Evolutionary conservation across 345 rosid genomes (phyloP).

Genomic region (Euclidium syriacum): DNA sequence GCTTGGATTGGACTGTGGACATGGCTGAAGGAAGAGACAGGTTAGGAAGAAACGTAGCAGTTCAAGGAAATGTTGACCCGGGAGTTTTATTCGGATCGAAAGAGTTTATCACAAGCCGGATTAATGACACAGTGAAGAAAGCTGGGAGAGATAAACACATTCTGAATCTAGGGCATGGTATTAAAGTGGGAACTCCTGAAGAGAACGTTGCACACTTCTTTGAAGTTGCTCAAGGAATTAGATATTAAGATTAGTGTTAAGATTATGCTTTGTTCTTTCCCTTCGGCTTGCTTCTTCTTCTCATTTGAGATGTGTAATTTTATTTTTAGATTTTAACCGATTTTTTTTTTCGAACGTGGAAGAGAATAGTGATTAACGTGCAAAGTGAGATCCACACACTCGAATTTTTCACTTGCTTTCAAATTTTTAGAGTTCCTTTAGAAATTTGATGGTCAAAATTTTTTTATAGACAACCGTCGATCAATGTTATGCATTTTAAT

Average conservation of each 20-base stretch:
- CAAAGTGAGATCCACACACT: no score
- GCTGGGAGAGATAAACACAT: constrained; percentile 89
- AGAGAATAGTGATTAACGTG: no score
- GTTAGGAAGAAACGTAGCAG: constrained; percentile 67
- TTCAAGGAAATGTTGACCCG: constrained; percentile 94
- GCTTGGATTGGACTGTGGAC: constrained; percentile 98
- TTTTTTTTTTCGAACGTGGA: neutral
- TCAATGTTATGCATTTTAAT: no score
- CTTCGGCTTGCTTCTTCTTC: constrained; percentile 4
- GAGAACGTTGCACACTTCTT: constrained; percentile 95
- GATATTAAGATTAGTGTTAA: constrained; percentile 38
- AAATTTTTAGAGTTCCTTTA: no score
- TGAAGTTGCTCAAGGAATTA: constrained; percentile 73
- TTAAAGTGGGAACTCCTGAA: constrained; percentile 90
- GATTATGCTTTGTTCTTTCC: constrained; percentile 11
- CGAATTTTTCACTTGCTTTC: no score
- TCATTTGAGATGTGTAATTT: constrained; percentile 11
- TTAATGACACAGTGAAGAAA: constrained; percentile 79
- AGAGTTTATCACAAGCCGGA: constrained; percentile 78
- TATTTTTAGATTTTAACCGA: neutral
- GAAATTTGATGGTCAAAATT: no score
- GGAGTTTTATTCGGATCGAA: constrained; percentile 89
- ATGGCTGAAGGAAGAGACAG: constrained; percentile 96
- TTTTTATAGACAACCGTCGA: no score
- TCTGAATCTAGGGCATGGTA: constrained; percentile 93